These are phyloP conservation scores for Nicotiana sylvestris DNA, from an alignment of 257 asterid genomes.

Conservation along the genomic window DNA sequence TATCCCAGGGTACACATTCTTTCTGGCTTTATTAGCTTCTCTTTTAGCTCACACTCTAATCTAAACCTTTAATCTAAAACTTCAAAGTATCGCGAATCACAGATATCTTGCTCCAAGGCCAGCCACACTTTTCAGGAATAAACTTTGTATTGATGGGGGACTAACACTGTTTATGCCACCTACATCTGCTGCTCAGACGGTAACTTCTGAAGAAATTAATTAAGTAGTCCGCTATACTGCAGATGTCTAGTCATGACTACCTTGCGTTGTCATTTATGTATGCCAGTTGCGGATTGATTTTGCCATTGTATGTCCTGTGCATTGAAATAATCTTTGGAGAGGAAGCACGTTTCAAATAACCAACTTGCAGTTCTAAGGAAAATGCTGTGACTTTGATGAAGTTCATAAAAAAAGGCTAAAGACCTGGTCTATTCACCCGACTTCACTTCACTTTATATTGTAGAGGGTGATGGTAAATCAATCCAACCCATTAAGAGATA, in stretches of 20 bases:
- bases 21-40: not conserved
- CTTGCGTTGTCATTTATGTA: not conserved
- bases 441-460: not conserved
- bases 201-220: slow-evolving; percentile 15
- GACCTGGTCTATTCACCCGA: not conserved
- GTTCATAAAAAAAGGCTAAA: not conserved
- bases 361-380: not conserved
- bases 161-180: slow-evolving; percentile 96
- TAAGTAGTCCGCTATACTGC: not conserved
- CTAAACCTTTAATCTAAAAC: slow-evolving; percentile 21
- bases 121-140: slow-evolving; percentile 79
- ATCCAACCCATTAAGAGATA: not conserved
- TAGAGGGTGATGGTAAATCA: not conserved
- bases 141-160: slow-evolving; percentile 85
- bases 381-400: not conserved
- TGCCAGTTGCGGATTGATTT: not conserved
- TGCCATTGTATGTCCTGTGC: not conserved
- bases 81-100: slow-evolving; percentile 18
- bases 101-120: slow-evolving; percentile 99
- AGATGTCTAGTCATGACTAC: not conserved
- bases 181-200: slow-evolving; percentile 87
- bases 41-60: slow-evolving; percentile 5
- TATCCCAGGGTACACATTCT: slow-evolving; percentile 70
- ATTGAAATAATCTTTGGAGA: not conserved
- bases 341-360: not conserved